Percentiles rank a stretch among this genome's conserved stretches.
Conservation (phyloP, 495 filamentous ascomycete species). For the Bathelium albidoporum region DNA sequence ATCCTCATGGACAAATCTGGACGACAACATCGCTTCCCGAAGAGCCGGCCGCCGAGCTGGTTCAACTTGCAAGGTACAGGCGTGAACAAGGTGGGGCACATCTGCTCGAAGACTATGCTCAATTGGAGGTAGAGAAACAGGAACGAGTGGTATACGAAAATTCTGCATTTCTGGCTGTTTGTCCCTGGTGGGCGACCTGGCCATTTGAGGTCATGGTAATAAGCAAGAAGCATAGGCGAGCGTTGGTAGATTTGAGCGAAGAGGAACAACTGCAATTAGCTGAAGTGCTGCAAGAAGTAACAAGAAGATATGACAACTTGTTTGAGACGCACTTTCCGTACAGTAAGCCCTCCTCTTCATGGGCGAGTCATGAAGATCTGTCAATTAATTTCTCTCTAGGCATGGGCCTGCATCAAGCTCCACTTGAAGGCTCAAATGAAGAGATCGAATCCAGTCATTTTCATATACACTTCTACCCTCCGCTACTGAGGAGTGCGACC, state of each 20-base stretch:
- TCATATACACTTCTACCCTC: slow-evolving; percentile 96
- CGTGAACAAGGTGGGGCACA: slow-evolving; percentile 57
- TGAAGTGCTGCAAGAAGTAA: slow-evolving; percentile 74
- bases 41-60: slow-evolving; percentile 69
- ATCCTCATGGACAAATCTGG: slow-evolving; percentile 96
- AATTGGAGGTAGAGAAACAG: slow-evolving; percentile 66
- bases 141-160: slow-evolving; percentile 87
- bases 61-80: slow-evolving; percentile 66
- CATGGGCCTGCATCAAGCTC: slow-evolving; percentile 86
- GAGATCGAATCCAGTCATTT: slow-evolving; percentile 81
- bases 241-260: slow-evolving; percentile 66
- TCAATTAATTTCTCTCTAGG: slow-evolving; percentile 19
- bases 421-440: slow-evolving; percentile 71
- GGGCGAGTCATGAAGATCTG: background rate
- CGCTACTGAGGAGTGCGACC: slow-evolving; percentile 80
- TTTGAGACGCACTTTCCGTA: slow-evolving; percentile 97
- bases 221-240: slow-evolving; percentile 65
- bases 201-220: slow-evolving; percentile 94
- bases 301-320: slow-evolving; percentile 87
- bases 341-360: slow-evolving; percentile 39
- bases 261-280: slow-evolving; percentile 62
- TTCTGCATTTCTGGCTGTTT: slow-evolving; percentile 66
- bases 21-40: slow-evolving; percentile 82
- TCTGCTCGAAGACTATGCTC: slow-evolving; percentile 77
- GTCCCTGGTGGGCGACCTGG: slow-evolving; percentile 97